Base-by-base conservation (phyloP, 148 eudicot species). In the Amaranthus cruentus region DNA sequence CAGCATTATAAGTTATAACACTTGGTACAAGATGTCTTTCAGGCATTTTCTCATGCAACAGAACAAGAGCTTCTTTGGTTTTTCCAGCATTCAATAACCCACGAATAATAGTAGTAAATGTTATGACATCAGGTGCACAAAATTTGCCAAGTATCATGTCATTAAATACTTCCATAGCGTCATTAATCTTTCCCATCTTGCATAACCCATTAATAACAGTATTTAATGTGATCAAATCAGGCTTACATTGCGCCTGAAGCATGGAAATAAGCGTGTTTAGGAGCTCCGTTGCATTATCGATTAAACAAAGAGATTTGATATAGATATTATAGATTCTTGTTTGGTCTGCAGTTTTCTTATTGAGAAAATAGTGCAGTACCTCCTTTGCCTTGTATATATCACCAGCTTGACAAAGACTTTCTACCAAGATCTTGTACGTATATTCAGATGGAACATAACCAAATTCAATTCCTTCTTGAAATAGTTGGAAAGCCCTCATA, bases 401-500 rank as follows among this genome's bases (percentile, higher is more conserved):
- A 71, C 78, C 69, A 56, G 80, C 89, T 53, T 67, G 78, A 79
- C 98, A 94, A 52, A 94, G 93, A 79, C 89, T 80, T 80, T 91
- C 96, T 8, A 88, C 77, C 82, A 94, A 84, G 62, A 87, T 60
- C 62, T 72, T 87, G 69, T 82, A 94, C 44, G 98, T 91, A 74
- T 68, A 84, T 66, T 89, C 97, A 14, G 98, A 91, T 42, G 97
- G 98, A 64, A 62, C 66, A 82, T 89, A 94, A 14, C 90, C 88
- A 68, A 88, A 84, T 12, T 76, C 64, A 62, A 76, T 77, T 69
- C 97, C 98, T 79, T 91, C 90, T 84, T 89, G 89, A 78, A 91
- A 81, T 77, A 94, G 78, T 73, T 94, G 98, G 73, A 82, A 94
- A 55, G 97, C 98, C 85, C 98, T 88, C 85, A 91, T 88, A 84